phyloP scores from a whole-genome alignment of 805 yeast genomes.

The Saccharomycopsis lassenensis region DNA sequence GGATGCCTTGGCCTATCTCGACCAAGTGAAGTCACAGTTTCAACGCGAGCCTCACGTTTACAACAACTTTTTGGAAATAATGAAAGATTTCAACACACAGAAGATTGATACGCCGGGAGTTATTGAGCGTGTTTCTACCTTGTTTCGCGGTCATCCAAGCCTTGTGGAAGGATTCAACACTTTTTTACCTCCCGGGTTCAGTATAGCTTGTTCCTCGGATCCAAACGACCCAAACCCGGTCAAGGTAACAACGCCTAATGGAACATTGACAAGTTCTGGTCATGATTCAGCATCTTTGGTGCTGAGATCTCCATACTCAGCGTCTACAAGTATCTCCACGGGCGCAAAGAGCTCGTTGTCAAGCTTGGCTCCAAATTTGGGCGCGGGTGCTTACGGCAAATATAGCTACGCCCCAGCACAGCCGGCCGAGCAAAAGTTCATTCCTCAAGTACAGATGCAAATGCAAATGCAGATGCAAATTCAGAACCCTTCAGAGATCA shows the following conservation, averaged over 20 bases:
- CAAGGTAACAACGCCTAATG: slow-evolving; percentile 77
- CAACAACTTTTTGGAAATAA: slow-evolving; percentile 89
- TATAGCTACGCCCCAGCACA: too few species aligned
- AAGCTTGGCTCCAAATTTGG: too few species aligned
- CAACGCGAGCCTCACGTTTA: slow-evolving; percentile 89
- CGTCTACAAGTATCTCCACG: too few species aligned
- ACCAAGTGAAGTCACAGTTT: slow-evolving; percentile 91
- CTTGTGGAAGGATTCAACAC: slow-evolving; percentile 96
- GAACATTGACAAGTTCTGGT: too few species aligned
- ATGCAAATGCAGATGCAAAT: too few species aligned
- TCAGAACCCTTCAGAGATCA: too few species aligned
- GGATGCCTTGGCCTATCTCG: slow-evolving; percentile 91
- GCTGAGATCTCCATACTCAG: too few species aligned
- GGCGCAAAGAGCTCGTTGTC: too few species aligned
- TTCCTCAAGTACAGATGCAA: too few species aligned
- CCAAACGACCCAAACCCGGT: slow-evolving; percentile 88
- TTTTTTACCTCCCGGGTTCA: slow-evolving; percentile 91
- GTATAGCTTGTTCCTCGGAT: slow-evolving; percentile 82
- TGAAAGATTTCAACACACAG: slow-evolving; percentile 97
- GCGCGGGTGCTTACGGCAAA: too few species aligned
- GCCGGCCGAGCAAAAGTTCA: too few species aligned
- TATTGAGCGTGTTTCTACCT: slow-evolving; percentile 83
- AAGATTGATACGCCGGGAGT: slow-evolving; percentile 97
- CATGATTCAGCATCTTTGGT: too few species aligned
- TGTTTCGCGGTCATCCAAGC: slow-evolving; percentile 88